Evolutionary conservation across 371 early-diverging fungal genomes (phyloP), one percentile per base, ranked within the genome.

Genomic region (Haplosporangium sp.): DNA sequence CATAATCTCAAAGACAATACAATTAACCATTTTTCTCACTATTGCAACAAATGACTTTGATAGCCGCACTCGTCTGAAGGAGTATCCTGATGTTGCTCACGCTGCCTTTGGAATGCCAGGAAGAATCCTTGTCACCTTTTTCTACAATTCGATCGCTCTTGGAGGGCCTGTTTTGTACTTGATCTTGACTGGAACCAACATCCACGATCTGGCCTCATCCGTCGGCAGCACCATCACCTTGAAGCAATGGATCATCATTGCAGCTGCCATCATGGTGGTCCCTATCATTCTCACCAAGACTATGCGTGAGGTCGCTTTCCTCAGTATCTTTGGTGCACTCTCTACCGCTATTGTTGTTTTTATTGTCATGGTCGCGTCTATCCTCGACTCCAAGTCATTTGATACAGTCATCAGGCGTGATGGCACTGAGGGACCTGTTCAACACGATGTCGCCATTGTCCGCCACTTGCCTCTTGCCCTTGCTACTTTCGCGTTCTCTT

Each of bases 151-250:
- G 14, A 90, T 90, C 64, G 77, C 91, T 9, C 77, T 92, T 42
- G 94, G 95, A 64, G 90, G 90, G 43, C 87, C 92, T 4, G 89
- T 92, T 59, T 85, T 95, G 21, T 96, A 93, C 67, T 83, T 96
- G 18, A 90, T 95, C 43, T 74, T 96, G 58, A 91, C 94, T 14
- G 89, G 87, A 62, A 72, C 81, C 42, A 92, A 92, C 71, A 77
- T 92, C 73, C 68, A 83, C 50, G 70, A 88, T 45, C 84, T 93
- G 18, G 69, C 86, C 70, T 47, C 70, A 45, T 61, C 72, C 36
- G 69, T 79, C 29, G 79, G 79, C 52, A 52, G 71, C 55, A 48
- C 41, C 45, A 53, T 79, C 52, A 72, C 79, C 10, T 50, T 74
- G 64, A 74, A 82, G 60, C 47, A 75, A 65, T 93, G 93, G 93